Evolutionary conservation across 2,329 filamentous ascomycete genomes (phyloP).

Genomic region (Nannizziopsis barbatae): DNA sequence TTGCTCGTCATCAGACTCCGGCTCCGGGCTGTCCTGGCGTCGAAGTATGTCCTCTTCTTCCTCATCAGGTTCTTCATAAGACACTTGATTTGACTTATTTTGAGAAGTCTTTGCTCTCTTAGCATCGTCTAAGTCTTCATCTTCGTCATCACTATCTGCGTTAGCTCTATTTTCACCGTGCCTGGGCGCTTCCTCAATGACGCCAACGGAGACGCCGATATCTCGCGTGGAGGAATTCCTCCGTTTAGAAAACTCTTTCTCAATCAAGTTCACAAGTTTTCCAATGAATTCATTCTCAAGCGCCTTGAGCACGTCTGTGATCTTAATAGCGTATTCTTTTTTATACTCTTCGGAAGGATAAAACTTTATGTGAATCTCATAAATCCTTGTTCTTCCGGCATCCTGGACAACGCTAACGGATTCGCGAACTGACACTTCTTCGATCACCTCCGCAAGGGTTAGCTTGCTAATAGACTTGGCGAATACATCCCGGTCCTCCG

Average conservation of each 20-base stretch:
- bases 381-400: slow-evolving; percentile 66
- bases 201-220: slow-evolving; percentile 54
- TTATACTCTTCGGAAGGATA: slow-evolving; percentile 77
- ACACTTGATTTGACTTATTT: slow-evolving; percentile 70
- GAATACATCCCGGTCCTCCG: slow-evolving; percentile 62
- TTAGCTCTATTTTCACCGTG: slow-evolving; percentile 40
- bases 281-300: slow-evolving; percentile 73
- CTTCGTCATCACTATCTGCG: slow-evolving; percentile 57
- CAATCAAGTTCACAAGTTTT: slow-evolving; percentile 57
- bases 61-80: slow-evolving; percentile 86
- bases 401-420: slow-evolving; percentile 54
- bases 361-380: slow-evolving; percentile 68
- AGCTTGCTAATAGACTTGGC: slow-evolving; percentile 85
- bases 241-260: slow-evolving; percentile 71
- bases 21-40: slow-evolving; percentile 47
- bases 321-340: slow-evolving; percentile 70
- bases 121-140: slow-evolving; percentile 64
- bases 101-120: slow-evolving; percentile 49
- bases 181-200: slow-evolving; percentile 41
- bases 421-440: slow-evolving; percentile 71
- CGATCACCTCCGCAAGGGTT: slow-evolving; percentile 70
- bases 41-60: slow-evolving; percentile 73
- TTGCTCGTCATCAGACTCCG: slow-evolving; percentile 45
- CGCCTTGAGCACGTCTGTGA: slow-evolving; percentile 63
- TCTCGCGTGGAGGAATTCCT: slow-evolving; percentile 62